Conservation (phyloP, 2,329 filamentous ascomycete genomes). For the Pseudomassariella vexata region DNA sequence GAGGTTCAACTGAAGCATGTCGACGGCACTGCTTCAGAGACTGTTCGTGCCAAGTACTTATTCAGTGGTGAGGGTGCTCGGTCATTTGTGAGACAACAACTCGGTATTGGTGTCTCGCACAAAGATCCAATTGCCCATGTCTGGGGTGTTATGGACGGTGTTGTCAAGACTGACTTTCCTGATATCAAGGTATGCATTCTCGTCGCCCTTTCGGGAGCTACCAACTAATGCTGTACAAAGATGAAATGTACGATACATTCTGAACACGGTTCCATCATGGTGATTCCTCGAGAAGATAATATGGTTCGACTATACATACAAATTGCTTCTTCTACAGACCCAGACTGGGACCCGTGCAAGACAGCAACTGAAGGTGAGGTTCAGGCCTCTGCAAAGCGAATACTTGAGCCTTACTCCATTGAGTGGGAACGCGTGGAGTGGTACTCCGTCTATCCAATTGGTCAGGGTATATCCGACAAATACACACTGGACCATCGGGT, state of each 20-base stretch:
- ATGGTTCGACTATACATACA: constrained; percentile 69
- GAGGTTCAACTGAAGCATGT: constrained; percentile 72
- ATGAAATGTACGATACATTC: constrained; percentile 76
- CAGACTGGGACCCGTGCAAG: constrained; percentile 56
- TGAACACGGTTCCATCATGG: constrained; percentile 68
- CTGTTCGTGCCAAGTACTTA: constrained; percentile 61
- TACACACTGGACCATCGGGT: constrained; percentile 65
- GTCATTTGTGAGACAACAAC: constrained; percentile 57
- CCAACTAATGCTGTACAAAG: constrained; percentile 41
- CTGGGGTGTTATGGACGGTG: constrained; percentile 72
- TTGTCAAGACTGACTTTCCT: constrained; percentile 67
- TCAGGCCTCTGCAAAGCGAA: constrained; percentile 58
- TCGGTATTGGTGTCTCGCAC: constrained; percentile 66
- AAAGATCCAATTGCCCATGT: constrained; percentile 66
- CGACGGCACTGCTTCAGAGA: constrained; percentile 66
- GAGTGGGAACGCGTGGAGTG: constrained; percentile 64
- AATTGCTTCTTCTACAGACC: constrained; percentile 54
- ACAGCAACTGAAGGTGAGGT: constrained; percentile 60
- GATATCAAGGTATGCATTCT: constrained; percentile 60
- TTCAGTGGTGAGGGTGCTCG: constrained; percentile 67
- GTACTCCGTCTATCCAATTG: constrained; percentile 74
- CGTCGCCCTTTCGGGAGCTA: background rate
- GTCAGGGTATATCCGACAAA: constrained; percentile 64
- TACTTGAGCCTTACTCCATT: constrained; percentile 61
- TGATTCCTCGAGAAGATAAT: constrained; percentile 67